Evolutionary conservation across 306 rosid species (phyloP).

Genomic region (Ochetophila trinervis): DNA sequence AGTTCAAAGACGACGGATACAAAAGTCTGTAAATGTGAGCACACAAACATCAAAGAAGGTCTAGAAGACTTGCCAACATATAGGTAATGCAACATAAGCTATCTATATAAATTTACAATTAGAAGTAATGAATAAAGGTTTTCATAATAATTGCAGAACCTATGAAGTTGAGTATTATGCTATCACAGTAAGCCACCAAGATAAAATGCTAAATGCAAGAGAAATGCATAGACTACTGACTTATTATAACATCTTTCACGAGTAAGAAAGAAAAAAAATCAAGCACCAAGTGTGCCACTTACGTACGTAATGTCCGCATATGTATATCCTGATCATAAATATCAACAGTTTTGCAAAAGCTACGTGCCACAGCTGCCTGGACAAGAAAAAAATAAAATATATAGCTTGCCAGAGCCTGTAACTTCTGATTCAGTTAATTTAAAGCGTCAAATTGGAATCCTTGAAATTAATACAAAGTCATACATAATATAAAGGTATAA

Average conservation of each 20-base stretch:
- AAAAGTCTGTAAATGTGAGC: conserved; percentile 55
- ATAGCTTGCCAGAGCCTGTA: too few relatives aligned
- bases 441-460: too few relatives aligned
- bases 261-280: conserved; percentile 1
- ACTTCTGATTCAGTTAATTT: too few relatives aligned
- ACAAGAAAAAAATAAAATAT: conserved; percentile 21
- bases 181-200: neutral
- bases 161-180: neutral
- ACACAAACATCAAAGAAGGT: conserved; percentile 12
- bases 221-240: conserved; percentile 6
- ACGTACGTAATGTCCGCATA: conserved; percentile 68
- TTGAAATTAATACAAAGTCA: too few relatives aligned
- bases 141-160: conserved; percentile 1
- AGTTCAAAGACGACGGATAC: conserved; percentile 71
- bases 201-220: neutral
- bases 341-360: conserved; percentile 71
- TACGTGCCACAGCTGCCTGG: conserved; percentile 83
- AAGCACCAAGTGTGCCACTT: conserved; percentile 33
- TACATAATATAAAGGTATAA: too few relatives aligned
- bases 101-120: neutral
- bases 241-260: neutral
- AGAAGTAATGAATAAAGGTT: neutral
- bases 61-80: conserved; percentile 1
- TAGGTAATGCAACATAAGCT: conserved; percentile 2
- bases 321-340: conserved; percentile 89